Base-by-base conservation (phyloP, 2,329 filamentous ascomycete species). In the Lomentospora prolificans region DNA sequence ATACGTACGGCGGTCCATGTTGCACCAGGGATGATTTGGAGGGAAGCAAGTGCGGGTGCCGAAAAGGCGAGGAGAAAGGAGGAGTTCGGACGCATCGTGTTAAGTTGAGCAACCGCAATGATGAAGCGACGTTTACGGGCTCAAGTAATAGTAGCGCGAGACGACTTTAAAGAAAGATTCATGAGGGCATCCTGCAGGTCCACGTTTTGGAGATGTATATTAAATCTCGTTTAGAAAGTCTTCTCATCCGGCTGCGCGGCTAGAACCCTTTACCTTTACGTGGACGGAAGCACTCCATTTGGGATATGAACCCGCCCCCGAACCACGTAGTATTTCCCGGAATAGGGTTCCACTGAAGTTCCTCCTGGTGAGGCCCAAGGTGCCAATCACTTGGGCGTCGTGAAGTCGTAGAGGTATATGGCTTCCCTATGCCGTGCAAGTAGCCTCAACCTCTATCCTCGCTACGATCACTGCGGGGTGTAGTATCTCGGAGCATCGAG, bases 1-100 rank as follows among this genome's bases (percentile, higher is more conserved):
- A 19, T 4, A 46, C 69, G 55, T 59, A 73, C 71, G 8, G 71
- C 69, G 4, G 74, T 76, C 73, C 74, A 76, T 12, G 73, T 76
- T 2, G 65, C 74, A 3, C 74, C 75, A 0, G 75, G 69, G 0
- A 76, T 68, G 6, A 75, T 57, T 44, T 74, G 69, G 5, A 71
- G 56, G 3, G 63, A 66, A 1, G 63, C 67, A 2, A 27, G 44
- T 8, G 22, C 36, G 33, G 53, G 53, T 8, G 57, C 41, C 19
- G 53, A 36, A 24, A 25, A 50, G 57, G 30, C n/a, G 30, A 41
- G 27, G 30, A 50, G n/a, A n/a, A 56, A 27, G 22, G 44, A 3
- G 17, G 22, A 48, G 24, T 12, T 5, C 22, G 10, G 19, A 27
- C 17, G 44, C 44, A 48, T 48, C 17, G 10, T 48, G 44, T 22